Evolutionary conservation across 1,284 basidiomycete genomes (phyloP).

Genomic region (Ustilago cynodontis): DNA sequence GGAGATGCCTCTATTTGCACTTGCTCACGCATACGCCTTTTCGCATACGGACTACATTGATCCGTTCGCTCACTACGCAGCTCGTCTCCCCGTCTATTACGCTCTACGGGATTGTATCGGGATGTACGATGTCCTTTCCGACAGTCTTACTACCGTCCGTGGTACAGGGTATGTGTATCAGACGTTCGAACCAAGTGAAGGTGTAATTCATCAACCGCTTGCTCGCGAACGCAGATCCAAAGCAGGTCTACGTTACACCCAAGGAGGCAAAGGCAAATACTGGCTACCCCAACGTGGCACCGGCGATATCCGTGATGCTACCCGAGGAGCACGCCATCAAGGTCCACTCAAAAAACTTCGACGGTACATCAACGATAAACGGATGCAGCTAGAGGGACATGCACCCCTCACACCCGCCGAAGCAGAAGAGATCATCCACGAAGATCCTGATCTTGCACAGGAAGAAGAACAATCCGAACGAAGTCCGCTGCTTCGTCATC

Average conservation of each 20-base stretch:
- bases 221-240: conserved; percentile 55
- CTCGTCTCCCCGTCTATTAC: conserved; percentile 71
- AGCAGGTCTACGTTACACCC: conserved; percentile 84
- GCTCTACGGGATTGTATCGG: conserved; percentile 83
- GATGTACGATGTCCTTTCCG: conserved; percentile 86
- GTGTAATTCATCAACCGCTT: conserved; percentile 78
- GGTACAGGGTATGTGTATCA: conserved; percentile 95
- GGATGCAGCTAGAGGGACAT: conserved; percentile 76
- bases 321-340: conserved; percentile 53
- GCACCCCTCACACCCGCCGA: conserved; percentile 82
- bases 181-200: conserved; percentile 94
- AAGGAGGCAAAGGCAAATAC: conserved; percentile 79
- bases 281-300: conserved; percentile 65
- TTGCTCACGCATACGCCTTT: conserved; percentile 91
- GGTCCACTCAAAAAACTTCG: conserved; percentile 72
- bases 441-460: conserved; percentile 71
- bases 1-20: conserved; percentile 97
- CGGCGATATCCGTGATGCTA: conserved; percentile 37
- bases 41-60: conserved; percentile 65
- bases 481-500: conserved; percentile 32
- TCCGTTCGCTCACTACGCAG: conserved; percentile 51
- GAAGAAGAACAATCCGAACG: conserved; percentile 61
- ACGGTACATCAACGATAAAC: conserved; percentile 73
- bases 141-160: conserved; percentile 83
- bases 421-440: conserved; percentile 77